phyloP scores from a whole-genome alignment of 768 basidiomycete genomes.

The Russula emetica region DNA sequence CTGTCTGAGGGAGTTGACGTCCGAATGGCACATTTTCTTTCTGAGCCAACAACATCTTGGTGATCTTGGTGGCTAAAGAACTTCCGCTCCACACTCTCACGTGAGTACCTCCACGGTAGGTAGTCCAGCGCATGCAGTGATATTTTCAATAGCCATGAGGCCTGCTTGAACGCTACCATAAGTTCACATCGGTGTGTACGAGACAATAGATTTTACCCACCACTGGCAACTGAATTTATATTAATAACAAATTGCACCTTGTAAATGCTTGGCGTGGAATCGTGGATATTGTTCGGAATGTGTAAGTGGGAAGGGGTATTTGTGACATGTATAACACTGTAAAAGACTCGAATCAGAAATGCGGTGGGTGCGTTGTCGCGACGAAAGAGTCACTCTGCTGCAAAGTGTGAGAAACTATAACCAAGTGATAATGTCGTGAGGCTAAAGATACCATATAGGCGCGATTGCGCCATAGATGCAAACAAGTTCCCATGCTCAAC shows the following conservation, averaged over 20 bases:
- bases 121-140: not conserved
- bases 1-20: too few species aligned
- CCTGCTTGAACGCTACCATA: not conserved
- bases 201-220: not conserved
- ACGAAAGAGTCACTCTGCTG: not conserved
- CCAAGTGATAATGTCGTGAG: not conserved
- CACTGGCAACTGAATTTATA: not conserved
- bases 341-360: not conserved
- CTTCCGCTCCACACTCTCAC: not conserved
- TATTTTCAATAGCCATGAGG: not conserved
- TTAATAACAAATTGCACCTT: not conserved
- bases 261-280: not conserved
- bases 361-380: not conserved
- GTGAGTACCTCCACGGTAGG: not conserved
- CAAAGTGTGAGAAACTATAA: not conserved
- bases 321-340: not conserved
- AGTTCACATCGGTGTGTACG: not conserved
- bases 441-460: not conserved
- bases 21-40: too few species aligned
- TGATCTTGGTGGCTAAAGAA: not conserved
- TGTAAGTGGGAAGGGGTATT: not conserved
- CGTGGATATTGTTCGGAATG: not conserved
- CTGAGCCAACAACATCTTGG: too few species aligned
- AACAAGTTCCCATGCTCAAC: slow-evolving; percentile 8
- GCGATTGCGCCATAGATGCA: slow-evolving; percentile 8